Conservation (phyloP, 345 rosid genomes). For the Murraya paniculata region DNA sequence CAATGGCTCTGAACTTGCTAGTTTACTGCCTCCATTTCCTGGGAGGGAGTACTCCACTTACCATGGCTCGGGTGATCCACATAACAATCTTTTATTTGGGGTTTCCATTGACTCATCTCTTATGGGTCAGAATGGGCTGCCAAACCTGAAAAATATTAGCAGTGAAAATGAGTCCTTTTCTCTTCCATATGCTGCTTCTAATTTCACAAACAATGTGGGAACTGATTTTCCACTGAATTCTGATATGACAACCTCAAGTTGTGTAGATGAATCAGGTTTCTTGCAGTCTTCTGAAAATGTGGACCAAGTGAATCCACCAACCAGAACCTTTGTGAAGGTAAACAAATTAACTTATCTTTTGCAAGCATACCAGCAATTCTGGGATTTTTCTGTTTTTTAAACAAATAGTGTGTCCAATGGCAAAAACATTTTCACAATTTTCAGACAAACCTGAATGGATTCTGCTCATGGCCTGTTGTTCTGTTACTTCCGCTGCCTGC, state of each 20-base stretch:
- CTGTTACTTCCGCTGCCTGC: background rate
- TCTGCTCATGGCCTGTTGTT: background rate
- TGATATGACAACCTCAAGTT: conserved; percentile 50
- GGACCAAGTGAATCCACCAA: conserved; percentile 44
- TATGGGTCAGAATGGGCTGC: conserved; percentile 42
- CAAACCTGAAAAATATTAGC: conserved; percentile 34
- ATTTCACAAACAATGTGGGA: conserved; percentile 31
- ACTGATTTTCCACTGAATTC: conserved; percentile 38
- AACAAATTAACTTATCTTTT: background rate
- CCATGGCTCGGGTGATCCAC: conserved; percentile 39
- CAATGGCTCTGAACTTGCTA: conserved; percentile 33
- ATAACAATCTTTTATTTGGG: conserved; percentile 42
- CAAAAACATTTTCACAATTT: background rate
- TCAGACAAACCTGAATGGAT: background rate
- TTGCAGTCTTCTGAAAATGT: conserved; percentile 48
- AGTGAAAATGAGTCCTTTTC: conserved; percentile 34
- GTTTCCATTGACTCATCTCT: conserved; percentile 46
- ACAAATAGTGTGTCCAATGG: background rate
- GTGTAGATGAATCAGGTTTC: conserved; percentile 51
- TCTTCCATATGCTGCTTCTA: conserved; percentile 36
- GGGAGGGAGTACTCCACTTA: conserved; percentile 42
- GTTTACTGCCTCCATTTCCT: conserved; percentile 41
- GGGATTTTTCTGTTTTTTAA: background rate
- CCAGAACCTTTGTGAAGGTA: conserved; percentile 55
- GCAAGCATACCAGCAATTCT: background rate